Evolutionary conservation across 495 filamentous ascomycete species (phyloP), one percentile per base, ranked within the genome.

Genomic region (Aspergillus ostianus): DNA sequence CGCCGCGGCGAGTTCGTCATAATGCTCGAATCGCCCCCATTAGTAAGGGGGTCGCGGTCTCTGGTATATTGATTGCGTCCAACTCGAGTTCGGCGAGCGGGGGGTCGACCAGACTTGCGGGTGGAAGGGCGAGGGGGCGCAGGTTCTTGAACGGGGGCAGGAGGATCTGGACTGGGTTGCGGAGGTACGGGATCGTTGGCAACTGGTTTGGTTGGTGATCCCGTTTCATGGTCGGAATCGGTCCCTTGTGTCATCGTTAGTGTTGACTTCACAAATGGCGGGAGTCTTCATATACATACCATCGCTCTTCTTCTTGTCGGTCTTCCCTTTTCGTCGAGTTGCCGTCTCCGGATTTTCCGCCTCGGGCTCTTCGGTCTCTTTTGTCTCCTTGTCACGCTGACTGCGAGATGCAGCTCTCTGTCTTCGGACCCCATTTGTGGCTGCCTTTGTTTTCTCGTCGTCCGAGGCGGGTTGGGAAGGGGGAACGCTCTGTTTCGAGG

Each of bases 11-110:
- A 88, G 44, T 82, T 73, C 29, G 67, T 67, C 27, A 68, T 65
- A 8, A 54, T 53, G 26, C 70, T 68, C 15, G 54, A 69, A 50
- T 71, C 70, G 21, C 71, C 82, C 54, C 87, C 84, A 56, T 85
- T 84, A 18, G 71, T 73, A 26, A 86, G 83, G 20, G 73, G 70
- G 61, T 91, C 87, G 23, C 84, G 80, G 63, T 94, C 90, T 69
- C 85, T 85, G 0, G 89, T 94, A 64, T 94, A 92, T 73, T 95
- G 92, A 61, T 95, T 95, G 56, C 90, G 87, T 15, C 92, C 92
- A 45, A 89, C 75, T 71, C 91, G 83, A 26, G 85, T 84, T 26
- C 87, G 78, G 59, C 82, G 76, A 27, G 84, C 81, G 41, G 87
- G 84, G 20, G 88, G 84, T 44, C 87, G 78, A 23, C 87, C 82